Evolutionary conservation across 345 rosid genomes (phyloP).

Genomic region (Aethionema arabicum): DNA sequence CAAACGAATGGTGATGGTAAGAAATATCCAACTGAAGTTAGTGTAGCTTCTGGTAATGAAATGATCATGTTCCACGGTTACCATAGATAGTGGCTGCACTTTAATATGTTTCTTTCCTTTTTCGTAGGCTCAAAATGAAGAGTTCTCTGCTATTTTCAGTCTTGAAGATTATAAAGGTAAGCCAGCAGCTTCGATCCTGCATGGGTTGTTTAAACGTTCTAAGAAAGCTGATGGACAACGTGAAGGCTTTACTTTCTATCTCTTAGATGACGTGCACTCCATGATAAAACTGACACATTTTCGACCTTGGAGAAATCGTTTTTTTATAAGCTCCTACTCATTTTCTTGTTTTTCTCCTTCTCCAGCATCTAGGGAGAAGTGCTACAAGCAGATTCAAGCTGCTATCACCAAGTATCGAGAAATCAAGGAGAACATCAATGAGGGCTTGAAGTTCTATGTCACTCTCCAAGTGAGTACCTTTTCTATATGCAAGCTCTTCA

Average conservation of each 20-base stretch:
- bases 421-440: conserved; percentile 91
- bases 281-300: conserved; percentile 15
- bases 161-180: conserved; percentile 96
- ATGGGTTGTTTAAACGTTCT: conserved; percentile 2
- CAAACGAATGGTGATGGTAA: conserved; percentile 10
- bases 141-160: conserved; percentile 73
- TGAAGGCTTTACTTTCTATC: conserved; percentile 20
- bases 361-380: conserved; percentile 87
- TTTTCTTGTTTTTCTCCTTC: conserved; percentile 18
- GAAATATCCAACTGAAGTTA: conserved; percentile 6
- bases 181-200: conserved; percentile 31
- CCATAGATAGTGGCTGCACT: conserved; percentile 13
- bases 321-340: conserved; percentile 9
- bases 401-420: conserved; percentile 86
- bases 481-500: conserved; percentile 18
- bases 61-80: conserved; percentile 21
- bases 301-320: background rate
- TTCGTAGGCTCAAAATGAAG: conserved; percentile 84
- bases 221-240: conserved; percentile 6
- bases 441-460: conserved; percentile 94
- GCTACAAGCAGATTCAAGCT: conserved; percentile 91
- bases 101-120: conserved; percentile 26
- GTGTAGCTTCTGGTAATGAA: conserved; percentile 20
- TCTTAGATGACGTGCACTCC: conserved; percentile 9
- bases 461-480: conserved; percentile 76